Base-by-base conservation (phyloP, 2,329 filamentous ascomycete genomes). In the Phoma sp. region DNA sequence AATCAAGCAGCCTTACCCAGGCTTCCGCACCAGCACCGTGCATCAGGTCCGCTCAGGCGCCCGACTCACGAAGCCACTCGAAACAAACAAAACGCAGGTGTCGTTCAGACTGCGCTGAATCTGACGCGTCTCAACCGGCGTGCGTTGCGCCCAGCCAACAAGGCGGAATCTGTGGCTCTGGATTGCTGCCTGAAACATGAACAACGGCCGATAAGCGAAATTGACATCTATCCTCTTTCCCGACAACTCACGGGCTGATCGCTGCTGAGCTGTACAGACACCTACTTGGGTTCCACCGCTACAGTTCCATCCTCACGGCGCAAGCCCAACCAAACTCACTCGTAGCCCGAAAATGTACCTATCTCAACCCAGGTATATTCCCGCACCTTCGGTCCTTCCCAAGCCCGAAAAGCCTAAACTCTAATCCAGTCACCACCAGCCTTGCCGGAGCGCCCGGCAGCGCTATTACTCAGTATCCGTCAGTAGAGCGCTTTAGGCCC, bases 1-100 rank as follows among this genome's bases (percentile, higher is more conserved):
- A 29, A 44, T 55, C 51, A 55, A 46, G 44, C 52, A 55, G 52
- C 52, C 41, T n/a, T 55, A 51, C 9, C 41, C 31, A 51, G 43
- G 29, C 43, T 37, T 40, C 15, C 12, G 31, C 31, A 17, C 39
- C 32, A 21, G 19, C 32, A 31, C 39, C 46, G 41, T 55, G 52
- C 46, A 38, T 55, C 37, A 43, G 46, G 41, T 41, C 27, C 32
- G 40, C 40, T 13, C 32, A 50, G 9, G 24, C 32, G 45, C 38
- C 36, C 37, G 52, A 50, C 35, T 25, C 38, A 37, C 44, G 45
- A 24, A 41, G 29, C 27, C 29, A 29, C 24, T 50, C 41, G 46
- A 51, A 55, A 51, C 46, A 37, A 35, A 31, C 17, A 17, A 17
- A 17, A 22, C 31, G 31, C 31, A 40, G 17, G 17, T 44, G 41